These are phyloP conservation scores for Artemisia argyi DNA, from an alignment of 129 eudicot species.

Conservation along the genomic window DNA sequence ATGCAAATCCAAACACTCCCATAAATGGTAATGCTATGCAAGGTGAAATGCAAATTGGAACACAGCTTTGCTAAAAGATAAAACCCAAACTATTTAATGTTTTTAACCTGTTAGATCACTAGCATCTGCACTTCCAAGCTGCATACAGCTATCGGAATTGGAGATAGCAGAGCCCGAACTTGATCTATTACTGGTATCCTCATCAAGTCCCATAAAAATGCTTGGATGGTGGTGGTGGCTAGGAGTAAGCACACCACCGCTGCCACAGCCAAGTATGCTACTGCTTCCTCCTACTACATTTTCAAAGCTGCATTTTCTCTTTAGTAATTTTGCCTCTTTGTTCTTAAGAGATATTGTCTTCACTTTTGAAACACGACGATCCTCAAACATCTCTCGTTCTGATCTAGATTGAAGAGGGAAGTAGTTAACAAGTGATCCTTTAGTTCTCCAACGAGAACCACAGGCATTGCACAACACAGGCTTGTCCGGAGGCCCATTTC, in stretches of 20 bases:
- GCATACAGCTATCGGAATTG: slow-evolving; percentile 68
- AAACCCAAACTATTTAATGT: not conserved
- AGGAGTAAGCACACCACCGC: not conserved
- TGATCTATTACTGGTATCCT: slow-evolving; percentile 74
- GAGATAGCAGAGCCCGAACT: slow-evolving; percentile 82
- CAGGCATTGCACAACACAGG: slow-evolving; percentile 86
- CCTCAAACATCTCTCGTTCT: slow-evolving; percentile 50
- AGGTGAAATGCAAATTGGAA: not conserved
- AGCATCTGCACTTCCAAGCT: slow-evolving; percentile 43
- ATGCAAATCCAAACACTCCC: too few species aligned
- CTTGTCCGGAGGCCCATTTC: slow-evolving; percentile 92
- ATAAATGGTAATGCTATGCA: too few species aligned
- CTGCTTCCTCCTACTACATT: slow-evolving; percentile 4
- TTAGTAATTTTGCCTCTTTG: slow-evolving; percentile 38
- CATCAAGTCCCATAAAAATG: slow-evolving; percentile 44
- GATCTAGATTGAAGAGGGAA: slow-evolving; percentile 75
- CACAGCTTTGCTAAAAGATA: not conserved
- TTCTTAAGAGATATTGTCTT: slow-evolving; percentile 45
- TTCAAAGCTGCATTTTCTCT: slow-evolving; percentile 50
- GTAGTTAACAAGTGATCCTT: slow-evolving; percentile 74
- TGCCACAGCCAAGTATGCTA: not conserved
- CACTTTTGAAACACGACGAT: slow-evolving; percentile 29
- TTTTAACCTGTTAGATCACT: slow-evolving; percentile 71
- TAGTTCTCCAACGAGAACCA: slow-evolving; percentile 91
- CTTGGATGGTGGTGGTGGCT: slow-evolving; percentile 28